These are phyloP conservation scores for Scheffersomyces quercinus DNA, from an alignment of 1,139 yeast genomes.

Conservation along the genomic window DNA sequence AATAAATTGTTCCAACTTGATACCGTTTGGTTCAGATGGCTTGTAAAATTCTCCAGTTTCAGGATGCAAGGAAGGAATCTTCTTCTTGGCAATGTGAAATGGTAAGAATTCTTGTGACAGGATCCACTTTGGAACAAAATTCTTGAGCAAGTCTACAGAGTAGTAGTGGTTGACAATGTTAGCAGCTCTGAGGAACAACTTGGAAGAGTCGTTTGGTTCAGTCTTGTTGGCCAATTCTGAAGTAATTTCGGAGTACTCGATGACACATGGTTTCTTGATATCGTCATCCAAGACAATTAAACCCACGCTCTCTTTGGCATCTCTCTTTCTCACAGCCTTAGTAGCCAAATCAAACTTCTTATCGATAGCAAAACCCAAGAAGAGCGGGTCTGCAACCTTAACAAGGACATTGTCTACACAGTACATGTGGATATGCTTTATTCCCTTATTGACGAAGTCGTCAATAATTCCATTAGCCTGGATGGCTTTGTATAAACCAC, in stretches of 20 bases:
- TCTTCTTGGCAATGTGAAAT: constrained; percentile 91
- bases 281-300: constrained; percentile 74
- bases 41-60: constrained; percentile 49
- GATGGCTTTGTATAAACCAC: constrained; percentile 91
- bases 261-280: constrained; percentile 74
- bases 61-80: constrained; percentile 63
- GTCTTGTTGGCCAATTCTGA: constrained; percentile 66
- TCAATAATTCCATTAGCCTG: constrained; percentile 61
- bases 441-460: constrained; percentile 68
- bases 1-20: constrained; percentile 94
- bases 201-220: constrained; percentile 47
- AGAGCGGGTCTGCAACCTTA: constrained; percentile 91
- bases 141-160: constrained; percentile 66
- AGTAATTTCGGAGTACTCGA: constrained; percentile 92
- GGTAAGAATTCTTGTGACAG: constrained; percentile 69
- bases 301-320: constrained; percentile 87
- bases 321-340: constrained; percentile 91
- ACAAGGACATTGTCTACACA: constrained; percentile 95
- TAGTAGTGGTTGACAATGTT: constrained; percentile 97
- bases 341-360: constrained; percentile 77
- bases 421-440: constrained; percentile 92
- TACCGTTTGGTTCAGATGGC: constrained; percentile 82
- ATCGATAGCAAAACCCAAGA: constrained; percentile 80
- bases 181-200: constrained; percentile 84
- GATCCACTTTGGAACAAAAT: constrained; percentile 70